These are phyloP conservation scores for Boletus speciosus DNA, from an alignment of 768 basidiomycete genomes.

Conservation along the genomic window DNA sequence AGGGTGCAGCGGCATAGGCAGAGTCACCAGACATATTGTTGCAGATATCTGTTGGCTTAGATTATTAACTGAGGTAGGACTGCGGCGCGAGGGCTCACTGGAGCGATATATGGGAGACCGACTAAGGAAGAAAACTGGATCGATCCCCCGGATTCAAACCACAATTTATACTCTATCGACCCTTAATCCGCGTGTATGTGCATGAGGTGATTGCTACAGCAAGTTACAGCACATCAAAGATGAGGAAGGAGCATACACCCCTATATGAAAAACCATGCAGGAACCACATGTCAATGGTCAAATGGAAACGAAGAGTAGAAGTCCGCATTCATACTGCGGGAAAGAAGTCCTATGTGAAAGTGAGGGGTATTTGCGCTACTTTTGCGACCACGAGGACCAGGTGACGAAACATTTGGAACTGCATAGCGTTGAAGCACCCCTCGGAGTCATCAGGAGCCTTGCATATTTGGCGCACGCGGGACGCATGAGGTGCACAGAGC, in stretches of 20 bases:
- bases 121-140: no score
- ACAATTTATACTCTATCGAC: neutral
- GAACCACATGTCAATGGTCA: neutral
- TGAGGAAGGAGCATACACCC: neutral
- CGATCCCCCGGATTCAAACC: neutral
- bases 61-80: neutral
- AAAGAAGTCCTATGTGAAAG: no score
- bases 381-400: no score
- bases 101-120: neutral
- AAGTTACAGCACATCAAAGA: neutral
- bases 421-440: no score
- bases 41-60: neutral
- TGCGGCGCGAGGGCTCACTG: no score
- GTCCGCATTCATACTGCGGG: no score
- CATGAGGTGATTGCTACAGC: neutral
- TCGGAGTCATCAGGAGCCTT: no score
- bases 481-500: no score
- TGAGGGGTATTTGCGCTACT: no score
- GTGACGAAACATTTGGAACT: no score
- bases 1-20: slow-evolving; percentile 12
- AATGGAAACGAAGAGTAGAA: neutral
- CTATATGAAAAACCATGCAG: neutral
- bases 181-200: neutral
- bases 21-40: neutral
- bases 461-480: no score